A percentile compares a stretch with the other conserved stretches of the same genome.
Conservation (phyloP, 495 filamentous ascomycete species). For the Rostrohypoxylon terebratum region DNA sequence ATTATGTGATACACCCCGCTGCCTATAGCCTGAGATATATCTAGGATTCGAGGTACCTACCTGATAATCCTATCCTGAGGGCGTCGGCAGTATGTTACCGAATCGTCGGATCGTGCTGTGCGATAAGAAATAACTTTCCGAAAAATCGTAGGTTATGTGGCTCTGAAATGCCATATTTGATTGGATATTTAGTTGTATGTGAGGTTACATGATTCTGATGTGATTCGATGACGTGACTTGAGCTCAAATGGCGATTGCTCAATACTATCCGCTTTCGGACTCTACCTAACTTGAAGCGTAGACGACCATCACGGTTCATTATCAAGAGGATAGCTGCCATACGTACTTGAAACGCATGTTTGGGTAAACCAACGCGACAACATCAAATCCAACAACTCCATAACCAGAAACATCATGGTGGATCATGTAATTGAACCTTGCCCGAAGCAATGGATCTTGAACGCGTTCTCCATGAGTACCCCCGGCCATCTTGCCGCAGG, state of each 20-base stretch:
- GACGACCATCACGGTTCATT: not conserved
- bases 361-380: no score
- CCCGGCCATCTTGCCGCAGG: constrained; percentile 14
- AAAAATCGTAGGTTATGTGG: not conserved
- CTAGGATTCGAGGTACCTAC: no score
- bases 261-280: constrained; percentile 9
- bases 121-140: constrained; percentile 12
- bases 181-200: constrained; percentile 7
- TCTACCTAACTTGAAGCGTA: not conserved
- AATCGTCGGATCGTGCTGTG: not conserved
- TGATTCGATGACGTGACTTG: constrained; percentile 19
- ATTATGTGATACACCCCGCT: not conserved
- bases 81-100: constrained; percentile 4
- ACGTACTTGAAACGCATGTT: no score
- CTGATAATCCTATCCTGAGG: no score
- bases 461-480: constrained; percentile 14
- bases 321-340: not conserved
- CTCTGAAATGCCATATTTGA: not conserved
- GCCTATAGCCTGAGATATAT: not conserved
- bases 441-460: constrained; percentile 6
- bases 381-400: not conserved
- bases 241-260: constrained; percentile 1
- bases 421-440: not conserved
- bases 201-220: constrained; percentile 11
- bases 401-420: not conserved